Conservation (phyloP, 2,329 filamentous ascomycete genomes). For the Malbranchea zuffiana region DNA sequence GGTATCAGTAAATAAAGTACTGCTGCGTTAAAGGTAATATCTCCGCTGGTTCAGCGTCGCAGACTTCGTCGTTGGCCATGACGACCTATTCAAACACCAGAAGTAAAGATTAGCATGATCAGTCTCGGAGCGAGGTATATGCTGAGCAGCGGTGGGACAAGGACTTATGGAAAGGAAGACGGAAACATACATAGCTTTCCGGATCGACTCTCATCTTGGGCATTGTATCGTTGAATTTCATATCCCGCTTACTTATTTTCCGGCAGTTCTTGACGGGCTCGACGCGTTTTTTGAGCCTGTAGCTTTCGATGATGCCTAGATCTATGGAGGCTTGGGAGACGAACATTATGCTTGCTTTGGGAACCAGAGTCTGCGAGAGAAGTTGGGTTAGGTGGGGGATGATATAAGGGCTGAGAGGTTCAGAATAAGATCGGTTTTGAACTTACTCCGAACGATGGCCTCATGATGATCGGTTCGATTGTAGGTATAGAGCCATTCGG, state of each 20-base stretch:
- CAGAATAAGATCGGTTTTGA: background rate
- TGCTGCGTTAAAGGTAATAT: slow-evolving; percentile 64
- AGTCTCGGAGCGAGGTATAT: background rate
- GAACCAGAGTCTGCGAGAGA: slow-evolving; percentile 41
- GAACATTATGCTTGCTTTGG: slow-evolving; percentile 65
- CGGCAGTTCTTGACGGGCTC: slow-evolving; percentile 70
- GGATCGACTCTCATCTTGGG: slow-evolving; percentile 87
- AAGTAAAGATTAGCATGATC: background rate
- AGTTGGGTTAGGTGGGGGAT: background rate
- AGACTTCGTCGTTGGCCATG: slow-evolving; percentile 68
- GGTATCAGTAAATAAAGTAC: slow-evolving; percentile 59
- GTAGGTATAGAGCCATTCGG: slow-evolving; percentile 78
- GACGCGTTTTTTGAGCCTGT: slow-evolving; percentile 66
- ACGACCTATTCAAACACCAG: slow-evolving; percentile 43
- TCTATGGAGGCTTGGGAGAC: slow-evolving; percentile 64
- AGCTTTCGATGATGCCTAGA: slow-evolving; percentile 55
- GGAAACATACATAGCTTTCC: slow-evolving; percentile 58
- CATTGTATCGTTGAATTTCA: slow-evolving; percentile 77
- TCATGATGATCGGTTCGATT: slow-evolving; percentile 69
- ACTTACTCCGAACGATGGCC: slow-evolving; percentile 68
- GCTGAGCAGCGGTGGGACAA: slow-evolving; percentile 1
- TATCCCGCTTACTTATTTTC: slow-evolving; percentile 66
- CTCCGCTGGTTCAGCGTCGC: slow-evolving; percentile 60
- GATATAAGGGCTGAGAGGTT: background rate
- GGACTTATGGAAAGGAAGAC: slow-evolving; percentile 5